phyloP scores from a whole-genome alignment of 495 filamentous ascomycete genomes.

The Talaromyces ruber region DNA sequence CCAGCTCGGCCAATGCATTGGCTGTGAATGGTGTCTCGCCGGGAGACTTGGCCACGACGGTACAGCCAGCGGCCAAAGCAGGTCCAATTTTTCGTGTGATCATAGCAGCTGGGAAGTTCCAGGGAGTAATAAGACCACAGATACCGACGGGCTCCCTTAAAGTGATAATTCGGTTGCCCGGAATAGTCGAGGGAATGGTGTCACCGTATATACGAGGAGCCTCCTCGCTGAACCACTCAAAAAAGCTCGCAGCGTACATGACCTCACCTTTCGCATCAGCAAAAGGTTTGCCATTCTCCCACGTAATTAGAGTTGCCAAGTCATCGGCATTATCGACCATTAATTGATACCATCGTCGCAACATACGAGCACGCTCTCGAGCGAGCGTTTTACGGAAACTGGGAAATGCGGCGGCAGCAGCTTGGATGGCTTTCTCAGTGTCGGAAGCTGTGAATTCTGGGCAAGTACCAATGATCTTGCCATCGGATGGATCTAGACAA shows the following conservation, averaged over 20 bases:
- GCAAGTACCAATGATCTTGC: constrained; percentile 68
- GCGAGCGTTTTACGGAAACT: constrained; percentile 66
- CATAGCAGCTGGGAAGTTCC: constrained; percentile 86
- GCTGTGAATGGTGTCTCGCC: constrained; percentile 41
- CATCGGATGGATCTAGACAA: constrained; percentile 65
- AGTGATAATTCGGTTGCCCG: constrained; percentile 28
- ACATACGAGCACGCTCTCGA: constrained; percentile 62
- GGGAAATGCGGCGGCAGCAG: constrained; percentile 66
- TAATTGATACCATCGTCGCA: constrained; percentile 38
- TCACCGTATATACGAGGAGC: constrained; percentile 65
- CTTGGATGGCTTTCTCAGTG: constrained; percentile 67
- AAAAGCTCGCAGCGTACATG: constrained; percentile 66
- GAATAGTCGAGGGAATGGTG: constrained; percentile 51
- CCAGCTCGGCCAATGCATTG: constrained; percentile 37
- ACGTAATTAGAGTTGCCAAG: constrained; percentile 50
- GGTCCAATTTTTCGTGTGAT: constrained; percentile 70
- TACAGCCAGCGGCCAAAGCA: constrained; percentile 44
- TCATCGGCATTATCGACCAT: constrained; percentile 69
- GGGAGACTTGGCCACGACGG: constrained; percentile 40
- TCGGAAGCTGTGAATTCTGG: constrained; percentile 74
- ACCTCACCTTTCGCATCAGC: constrained; percentile 69
- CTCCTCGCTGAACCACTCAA: constrained; percentile 78
- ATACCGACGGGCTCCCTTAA: constrained; percentile 30
- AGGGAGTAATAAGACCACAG: constrained; percentile 32
- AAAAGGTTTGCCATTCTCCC: constrained; percentile 70